Evolutionary conservation across 257 asterid genomes (phyloP).

Genomic region (Orobanche coerulescens): DNA sequence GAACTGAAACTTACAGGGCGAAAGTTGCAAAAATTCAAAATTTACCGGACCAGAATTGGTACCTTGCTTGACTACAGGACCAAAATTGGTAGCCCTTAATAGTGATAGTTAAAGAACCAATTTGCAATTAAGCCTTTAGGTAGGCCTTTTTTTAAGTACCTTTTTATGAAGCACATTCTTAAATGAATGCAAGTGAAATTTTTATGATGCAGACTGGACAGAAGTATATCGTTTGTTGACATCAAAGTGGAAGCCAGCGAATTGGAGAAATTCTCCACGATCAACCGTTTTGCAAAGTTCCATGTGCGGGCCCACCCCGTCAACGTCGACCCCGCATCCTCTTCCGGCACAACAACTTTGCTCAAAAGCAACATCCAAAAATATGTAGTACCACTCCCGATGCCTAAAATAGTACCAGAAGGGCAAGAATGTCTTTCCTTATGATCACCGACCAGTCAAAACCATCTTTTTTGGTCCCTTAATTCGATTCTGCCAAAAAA

Average conservation of each 20-base stretch:
- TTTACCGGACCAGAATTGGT: no score
- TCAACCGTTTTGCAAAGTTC: constrained; percentile 67
- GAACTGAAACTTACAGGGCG: no score
- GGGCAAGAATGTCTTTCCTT: constrained; percentile 49
- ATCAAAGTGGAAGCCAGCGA: constrained; percentile 53
- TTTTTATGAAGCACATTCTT: not conserved
- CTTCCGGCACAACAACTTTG: constrained; percentile 26
- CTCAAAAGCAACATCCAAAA: constrained; percentile 35
- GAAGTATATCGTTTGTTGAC: constrained; percentile 37
- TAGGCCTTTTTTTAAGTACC: not conserved
- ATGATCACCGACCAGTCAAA: constrained; percentile 32
- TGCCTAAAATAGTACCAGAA: constrained; percentile 55
- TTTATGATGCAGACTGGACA: constrained; percentile 59
- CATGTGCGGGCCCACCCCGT: constrained; percentile 41
- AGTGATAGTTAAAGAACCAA: no score
- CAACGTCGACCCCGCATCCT: constrained; percentile 31
- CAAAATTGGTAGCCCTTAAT: no score
- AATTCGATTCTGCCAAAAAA: not conserved
- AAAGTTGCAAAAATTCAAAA: no score
- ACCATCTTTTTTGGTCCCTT: not conserved
- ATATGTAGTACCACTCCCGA: constrained; percentile 51
- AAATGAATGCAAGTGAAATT: constrained; percentile 14
- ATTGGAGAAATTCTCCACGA: constrained; percentile 51
- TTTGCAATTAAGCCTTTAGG: not conserved
- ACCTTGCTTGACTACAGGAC: no score